Conservation (phyloP, 2,329 filamentous ascomycete species). For the Elsinoe necatrix region DNA sequence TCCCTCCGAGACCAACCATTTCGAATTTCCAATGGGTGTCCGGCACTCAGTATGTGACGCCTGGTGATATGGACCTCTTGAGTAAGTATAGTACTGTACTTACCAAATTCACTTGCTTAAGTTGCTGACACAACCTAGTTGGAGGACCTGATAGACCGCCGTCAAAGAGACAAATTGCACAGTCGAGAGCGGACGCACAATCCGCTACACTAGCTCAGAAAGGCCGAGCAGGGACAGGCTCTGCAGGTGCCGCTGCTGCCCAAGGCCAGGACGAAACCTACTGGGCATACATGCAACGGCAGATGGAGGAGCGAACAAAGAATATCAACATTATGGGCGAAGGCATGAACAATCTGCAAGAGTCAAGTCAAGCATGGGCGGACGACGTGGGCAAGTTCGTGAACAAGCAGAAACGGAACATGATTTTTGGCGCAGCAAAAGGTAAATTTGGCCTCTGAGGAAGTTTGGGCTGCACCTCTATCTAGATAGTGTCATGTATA, state of each 20-base stretch:
- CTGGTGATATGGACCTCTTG: constrained; percentile 77
- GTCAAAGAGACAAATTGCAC: constrained; percentile 78
- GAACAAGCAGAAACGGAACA: constrained; percentile 74
- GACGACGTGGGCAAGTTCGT: constrained; percentile 85
- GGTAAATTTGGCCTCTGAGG: constrained; percentile 2
- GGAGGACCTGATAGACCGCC: constrained; percentile 81
- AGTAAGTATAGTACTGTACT: constrained; percentile 37
- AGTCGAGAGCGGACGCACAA: constrained; percentile 65
- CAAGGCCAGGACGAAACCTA: constrained; percentile 50
- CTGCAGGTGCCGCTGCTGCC: constrained; percentile 21
- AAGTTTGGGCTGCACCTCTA: not conserved
- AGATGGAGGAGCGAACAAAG: constrained; percentile 85
- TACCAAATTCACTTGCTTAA: not conserved
- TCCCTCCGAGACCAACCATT: constrained; percentile 81
- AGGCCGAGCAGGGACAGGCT: constrained; percentile 29
- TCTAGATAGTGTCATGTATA: not conserved
- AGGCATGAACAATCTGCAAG: constrained; percentile 71
- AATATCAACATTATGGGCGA: constrained; percentile 76
- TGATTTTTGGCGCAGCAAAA: constrained; percentile 53
- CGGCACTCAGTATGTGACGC: constrained; percentile 83
- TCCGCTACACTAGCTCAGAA: constrained; percentile 36
- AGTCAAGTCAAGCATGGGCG: constrained; percentile 74
- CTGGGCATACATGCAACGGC: constrained; percentile 72
- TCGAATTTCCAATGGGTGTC: constrained; percentile 95
- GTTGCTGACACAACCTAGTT: constrained; percentile 32